These are phyloP conservation scores for Jasminum sambac DNA, from an alignment of 257 asterid genomes.

Conservation along the genomic window DNA sequence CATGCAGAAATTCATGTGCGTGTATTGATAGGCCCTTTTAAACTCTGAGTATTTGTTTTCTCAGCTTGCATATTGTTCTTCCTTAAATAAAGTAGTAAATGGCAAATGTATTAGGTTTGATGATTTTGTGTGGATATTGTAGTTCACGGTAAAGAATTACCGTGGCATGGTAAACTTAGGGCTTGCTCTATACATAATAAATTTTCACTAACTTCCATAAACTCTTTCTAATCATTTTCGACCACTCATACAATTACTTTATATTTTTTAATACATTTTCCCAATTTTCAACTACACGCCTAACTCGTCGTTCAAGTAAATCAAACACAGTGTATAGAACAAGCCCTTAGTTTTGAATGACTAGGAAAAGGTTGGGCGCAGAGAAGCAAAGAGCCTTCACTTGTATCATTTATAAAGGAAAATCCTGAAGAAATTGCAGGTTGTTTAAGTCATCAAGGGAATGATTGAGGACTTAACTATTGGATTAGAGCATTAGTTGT, in stretches of 20 bases:
- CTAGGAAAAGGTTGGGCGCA: neutral
- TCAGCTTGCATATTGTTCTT: conserved; percentile 18
- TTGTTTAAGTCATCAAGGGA: neutral
- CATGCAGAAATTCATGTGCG: too few relatives aligned
- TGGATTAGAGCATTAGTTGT: neutral
- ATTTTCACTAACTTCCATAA: too few relatives aligned
- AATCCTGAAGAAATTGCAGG: conserved; percentile 1
- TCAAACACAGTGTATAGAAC: too few relatives aligned
- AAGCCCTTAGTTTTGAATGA: neutral
- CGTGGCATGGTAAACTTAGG: too few relatives aligned
- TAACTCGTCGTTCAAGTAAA: too few relatives aligned
- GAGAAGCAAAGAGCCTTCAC: conserved; percentile 3
- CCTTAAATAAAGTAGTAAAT: neutral
- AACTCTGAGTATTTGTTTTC: conserved; percentile 16
- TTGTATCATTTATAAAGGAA: neutral
- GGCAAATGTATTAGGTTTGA: conserved; percentile 14
- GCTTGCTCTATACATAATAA: too few relatives aligned
- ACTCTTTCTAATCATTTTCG: too few relatives aligned
- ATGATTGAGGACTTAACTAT: conserved; percentile 7
- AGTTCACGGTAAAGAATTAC: too few relatives aligned
- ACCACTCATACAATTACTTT: too few relatives aligned
- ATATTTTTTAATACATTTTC: too few relatives aligned
- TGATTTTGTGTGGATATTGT: neutral
- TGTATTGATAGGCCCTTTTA: too few relatives aligned
- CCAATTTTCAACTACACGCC: too few relatives aligned